phyloP scores from a whole-genome alignment of 2,329 filamentous ascomycete genomes.

The Claviceps paspali region DNA sequence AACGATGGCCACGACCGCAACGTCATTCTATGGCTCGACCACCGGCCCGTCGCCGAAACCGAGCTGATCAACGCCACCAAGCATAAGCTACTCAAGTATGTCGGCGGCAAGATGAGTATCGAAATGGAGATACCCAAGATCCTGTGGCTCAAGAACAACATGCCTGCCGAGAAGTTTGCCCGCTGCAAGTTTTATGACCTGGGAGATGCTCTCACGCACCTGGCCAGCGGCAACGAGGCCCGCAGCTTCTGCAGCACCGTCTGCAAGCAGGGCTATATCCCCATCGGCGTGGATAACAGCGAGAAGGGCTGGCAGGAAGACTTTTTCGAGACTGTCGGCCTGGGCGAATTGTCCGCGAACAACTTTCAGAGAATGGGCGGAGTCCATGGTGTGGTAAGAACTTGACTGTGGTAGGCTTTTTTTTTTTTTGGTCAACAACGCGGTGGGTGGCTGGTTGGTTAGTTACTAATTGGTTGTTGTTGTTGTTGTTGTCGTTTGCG shows the following conservation, averaged over 20 bases:
- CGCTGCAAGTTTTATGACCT: conserved; percentile 96
- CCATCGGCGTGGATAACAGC: conserved; percentile 91
- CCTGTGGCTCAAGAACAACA: conserved; percentile 95
- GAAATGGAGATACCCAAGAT: conserved; percentile 99
- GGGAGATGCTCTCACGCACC: conserved; percentile 79
- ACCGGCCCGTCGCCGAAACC: conserved; percentile 80
- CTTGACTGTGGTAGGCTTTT: neutral
- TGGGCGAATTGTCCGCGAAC: conserved; percentile 71
- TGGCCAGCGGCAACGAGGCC: conserved; percentile 84
- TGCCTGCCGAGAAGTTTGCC: conserved; percentile 80
- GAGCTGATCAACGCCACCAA: conserved; percentile 83
- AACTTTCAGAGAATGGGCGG: conserved; percentile 89
- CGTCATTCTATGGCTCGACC: conserved; percentile 94
- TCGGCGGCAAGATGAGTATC: conserved; percentile 95
- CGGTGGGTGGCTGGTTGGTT: neutral
- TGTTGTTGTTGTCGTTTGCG: too few species aligned
- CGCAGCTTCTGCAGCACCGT: conserved; percentile 91
- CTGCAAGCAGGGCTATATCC: conserved; percentile 93
- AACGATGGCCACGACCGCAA: conserved; percentile 76
- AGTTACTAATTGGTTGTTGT: too few species aligned
- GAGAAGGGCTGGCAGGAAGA: conserved; percentile 98
- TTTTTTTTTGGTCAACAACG: conserved; percentile 6
- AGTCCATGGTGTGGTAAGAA: conserved; percentile 69
- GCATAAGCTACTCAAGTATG: conserved; percentile 88
- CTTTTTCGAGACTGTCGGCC: conserved; percentile 73